phyloP scores from a whole-genome alignment of 345 rosid species.

The Heritiera littoralis region DNA sequence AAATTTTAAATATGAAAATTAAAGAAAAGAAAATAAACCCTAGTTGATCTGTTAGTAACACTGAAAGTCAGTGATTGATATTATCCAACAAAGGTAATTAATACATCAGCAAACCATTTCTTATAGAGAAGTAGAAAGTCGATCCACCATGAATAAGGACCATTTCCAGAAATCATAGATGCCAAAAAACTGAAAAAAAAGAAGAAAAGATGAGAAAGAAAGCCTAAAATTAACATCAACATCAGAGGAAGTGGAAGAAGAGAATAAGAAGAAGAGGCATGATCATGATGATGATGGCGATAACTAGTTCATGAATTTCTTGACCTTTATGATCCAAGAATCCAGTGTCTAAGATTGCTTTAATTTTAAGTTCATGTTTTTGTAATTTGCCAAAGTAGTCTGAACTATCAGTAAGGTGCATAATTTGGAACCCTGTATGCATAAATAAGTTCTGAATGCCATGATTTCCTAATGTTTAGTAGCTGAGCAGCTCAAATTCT shows the following conservation, averaged over 20 bases:
- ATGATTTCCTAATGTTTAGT: too few relatives aligned
- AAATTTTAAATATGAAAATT: neutral
- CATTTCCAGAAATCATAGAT: conserved; percentile 29
- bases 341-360: neutral
- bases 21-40: neutral
- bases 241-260: conserved; percentile 8
- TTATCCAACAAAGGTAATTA: conserved; percentile 13
- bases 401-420: too few relatives aligned
- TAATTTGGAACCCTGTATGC: too few relatives aligned
- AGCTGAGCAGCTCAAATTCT: too few relatives aligned
- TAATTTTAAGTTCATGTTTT: too few relatives aligned
- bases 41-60: conserved; percentile 17
- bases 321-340: conserved; percentile 31
- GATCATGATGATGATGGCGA: neutral
- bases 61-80: conserved; percentile 13
- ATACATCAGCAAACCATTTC: conserved; percentile 22
- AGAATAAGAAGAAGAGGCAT: conserved; percentile 6
- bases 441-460: too few relatives aligned
- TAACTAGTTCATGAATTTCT: conserved; percentile 26
- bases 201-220: neutral
- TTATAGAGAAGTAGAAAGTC: conserved; percentile 19
- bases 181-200: conserved; percentile 20
- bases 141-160: conserved; percentile 30
- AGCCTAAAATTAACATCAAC: conserved; percentile 32
- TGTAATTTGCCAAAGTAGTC: too few relatives aligned